phyloP scores from a whole-genome alignment of 257 asterid genomes.

The Anisodus acutangulus region DNA sequence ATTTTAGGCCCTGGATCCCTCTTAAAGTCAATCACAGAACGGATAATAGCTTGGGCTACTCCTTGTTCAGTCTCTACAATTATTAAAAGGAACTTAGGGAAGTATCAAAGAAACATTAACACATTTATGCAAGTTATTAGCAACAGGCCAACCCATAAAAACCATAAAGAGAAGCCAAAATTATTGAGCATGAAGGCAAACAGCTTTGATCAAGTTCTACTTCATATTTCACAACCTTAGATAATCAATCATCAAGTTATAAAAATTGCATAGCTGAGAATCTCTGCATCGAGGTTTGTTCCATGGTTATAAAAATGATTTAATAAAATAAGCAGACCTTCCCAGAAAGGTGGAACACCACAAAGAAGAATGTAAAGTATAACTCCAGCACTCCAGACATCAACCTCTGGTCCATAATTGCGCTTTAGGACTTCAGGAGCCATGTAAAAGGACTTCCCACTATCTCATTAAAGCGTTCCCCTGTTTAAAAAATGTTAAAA shows the following conservation, averaged over 20 bases:
- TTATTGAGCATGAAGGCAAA: not conserved
- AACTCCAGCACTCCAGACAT: slow-evolving; percentile 81
- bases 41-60: slow-evolving; percentile 86
- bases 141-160: not conserved
- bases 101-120: not conserved
- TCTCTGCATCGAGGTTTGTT: not conserved
- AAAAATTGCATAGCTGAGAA: not conserved
- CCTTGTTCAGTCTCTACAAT: slow-evolving; percentile 82
- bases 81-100: slow-evolving; percentile 4
- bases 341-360: slow-evolving; percentile 88
- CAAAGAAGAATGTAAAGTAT: slow-evolving; percentile 71
- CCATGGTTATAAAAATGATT: not conserved
- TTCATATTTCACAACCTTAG: not conserved
- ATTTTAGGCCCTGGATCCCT: slow-evolving; percentile 87
- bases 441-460: slow-evolving; percentile 77
- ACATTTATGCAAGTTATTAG: not conserved
- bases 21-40: slow-evolving; percentile 68
- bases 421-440: slow-evolving; percentile 79
- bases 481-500: slow-evolving; percentile 35
- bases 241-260: not conserved
- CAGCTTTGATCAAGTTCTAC: not conserved
- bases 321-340: slow-evolving; percentile 44
- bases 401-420: slow-evolving; percentile 72
- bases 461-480: slow-evolving; percentile 61
- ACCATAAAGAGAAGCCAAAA: not conserved